Base-by-base conservation (phyloP, 2,329 filamentous ascomycete species). In the Aaosphaeria pasadenensis region DNA sequence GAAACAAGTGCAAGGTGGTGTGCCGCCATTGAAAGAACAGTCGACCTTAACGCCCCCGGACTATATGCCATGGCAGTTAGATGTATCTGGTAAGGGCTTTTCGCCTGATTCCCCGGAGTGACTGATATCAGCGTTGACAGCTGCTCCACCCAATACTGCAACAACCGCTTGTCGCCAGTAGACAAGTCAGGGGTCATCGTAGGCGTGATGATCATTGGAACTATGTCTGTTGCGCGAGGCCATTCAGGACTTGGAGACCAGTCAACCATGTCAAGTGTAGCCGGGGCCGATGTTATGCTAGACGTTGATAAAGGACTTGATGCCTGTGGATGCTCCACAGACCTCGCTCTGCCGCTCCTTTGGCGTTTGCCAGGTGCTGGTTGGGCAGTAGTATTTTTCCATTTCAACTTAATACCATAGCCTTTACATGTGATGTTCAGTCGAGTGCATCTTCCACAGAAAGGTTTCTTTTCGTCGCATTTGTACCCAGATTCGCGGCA, bases 401-500 rank as follows among this genome's bases (percentile, higher is more conserved):
- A 66, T 49, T 64, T 64, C 24, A 64, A 49, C 40, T 56, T 63
- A 33, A 63, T 44, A 5, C 59, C 61, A 38, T 66, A 66, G 4
- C 63, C 63, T 51, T 60, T 63, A 45, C 63, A 66, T 7, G 45
- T 53, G 32, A 64, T 64, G 9, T 58, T 60, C n/a, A 66, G 41
- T 24, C 63, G 51, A 4, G 49, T 55, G 28, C 63, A 66, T 33
- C 63, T 48, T 11, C 57, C 54, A 31, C 63, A 66, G 36, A 51
- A 55, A 3, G 63, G 63, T 30, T 62, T 65, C 31, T 60, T 50
- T 42, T 66, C 63, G 41, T 66, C 62, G 52, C 63, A 66, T 44
- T 66, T 66, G 46, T 66, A 66, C 1, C 63, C 63, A 9, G 62
- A 60, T 48, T 63, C 61, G 11, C 62, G 50, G 51, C 63, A 66